Evolutionary conservation across 176 grass and related monocot genomes (phyloP), one percentile per base, ranked within the genome.

Genomic region (Raddia distichophylla): DNA sequence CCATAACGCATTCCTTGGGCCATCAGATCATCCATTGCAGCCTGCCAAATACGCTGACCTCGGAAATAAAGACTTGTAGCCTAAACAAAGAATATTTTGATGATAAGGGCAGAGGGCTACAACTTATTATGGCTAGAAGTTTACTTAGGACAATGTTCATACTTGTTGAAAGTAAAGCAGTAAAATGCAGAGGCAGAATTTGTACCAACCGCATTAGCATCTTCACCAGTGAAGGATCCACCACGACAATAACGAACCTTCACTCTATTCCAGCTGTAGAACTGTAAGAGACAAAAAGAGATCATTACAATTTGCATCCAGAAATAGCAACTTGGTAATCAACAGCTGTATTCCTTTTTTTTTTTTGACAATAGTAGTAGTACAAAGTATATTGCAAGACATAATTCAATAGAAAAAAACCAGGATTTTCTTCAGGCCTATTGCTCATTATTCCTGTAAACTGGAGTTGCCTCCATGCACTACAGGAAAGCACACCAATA

Each of bases 241-340:
- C 97, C 97, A 34, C 96, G 93, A 35, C 97, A 99, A 67, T 99
- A 99, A 17, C 97, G 89, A 78, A 99, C 83, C 69, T 96, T 99
- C 52, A 96, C 97, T 89, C 93, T 91, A 46, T 99, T 99, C 97
- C 97, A 99, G 85, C 90, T 99, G 74, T 96, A 96, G 83, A 99
- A 99, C 69, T 99, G 93, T 99, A 71, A 64, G 14, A 76, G 67
- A 70, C 3, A 80, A 42, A 6, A 77, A 67, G 57, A 52, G 4
- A 71, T 17, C 20, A 77, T 56, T 61, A 78, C 35, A 40, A 74
- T 61, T 54, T 5, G 44, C 46, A 45, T 65, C 9, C 19, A 59
- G 5, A 86, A 35, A 56, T 10, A 60, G 11, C 15, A 90, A 57
- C 8, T 63, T 3, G 58, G 59, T 6, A 78, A 50, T 81, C 0